Conservation (phyloP, 2,329 filamentous ascomycete genomes). For the Botrytis fabae region DNA sequence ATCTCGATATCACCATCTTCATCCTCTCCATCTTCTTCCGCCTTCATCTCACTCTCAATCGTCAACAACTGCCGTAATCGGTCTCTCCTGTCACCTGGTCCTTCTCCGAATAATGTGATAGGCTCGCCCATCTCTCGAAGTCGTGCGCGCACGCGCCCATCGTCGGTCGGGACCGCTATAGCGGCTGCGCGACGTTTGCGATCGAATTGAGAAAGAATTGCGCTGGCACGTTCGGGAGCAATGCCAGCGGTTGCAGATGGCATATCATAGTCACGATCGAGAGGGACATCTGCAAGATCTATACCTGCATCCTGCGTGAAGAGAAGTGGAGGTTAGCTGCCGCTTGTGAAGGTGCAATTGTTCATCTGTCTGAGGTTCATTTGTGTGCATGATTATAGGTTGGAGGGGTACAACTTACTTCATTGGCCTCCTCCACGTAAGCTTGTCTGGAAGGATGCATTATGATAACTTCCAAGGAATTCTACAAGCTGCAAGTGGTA, state of each 20-base stretch:
- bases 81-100: constrained; percentile 80
- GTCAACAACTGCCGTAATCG: constrained; percentile 79
- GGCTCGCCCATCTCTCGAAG: constrained; percentile 89
- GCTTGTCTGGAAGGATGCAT: constrained; percentile 90
- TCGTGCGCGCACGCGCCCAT: constrained; percentile 76
- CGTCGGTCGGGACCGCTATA: constrained; percentile 91
- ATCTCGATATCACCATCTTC: constrained; percentile 64
- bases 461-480: constrained; percentile 28
- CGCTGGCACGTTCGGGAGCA: constrained; percentile 40
- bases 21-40: constrained; percentile 54
- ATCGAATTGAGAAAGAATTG: constrained; percentile 67
- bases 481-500: neutral
- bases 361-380: constrained; percentile 14
- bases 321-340: constrained; percentile 23
- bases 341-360: neutral
- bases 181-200: constrained; percentile 86
- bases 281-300: constrained; percentile 61
- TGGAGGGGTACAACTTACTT: constrained; percentile 52
- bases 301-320: constrained; percentile 48
- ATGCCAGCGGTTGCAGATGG: constrained; percentile 39
- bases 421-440: constrained; percentile 83
- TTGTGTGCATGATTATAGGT: constrained; percentile 9
- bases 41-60: constrained; percentile 65
- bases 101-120: constrained; percentile 92
- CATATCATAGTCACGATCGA: constrained; percentile 75